A percentile compares a stretch with the other conserved stretches of the same genome.
phyloP scores from a whole-genome alignment of 176 grass and related monocot genomes.

The Aegilops speltoides region DNA sequence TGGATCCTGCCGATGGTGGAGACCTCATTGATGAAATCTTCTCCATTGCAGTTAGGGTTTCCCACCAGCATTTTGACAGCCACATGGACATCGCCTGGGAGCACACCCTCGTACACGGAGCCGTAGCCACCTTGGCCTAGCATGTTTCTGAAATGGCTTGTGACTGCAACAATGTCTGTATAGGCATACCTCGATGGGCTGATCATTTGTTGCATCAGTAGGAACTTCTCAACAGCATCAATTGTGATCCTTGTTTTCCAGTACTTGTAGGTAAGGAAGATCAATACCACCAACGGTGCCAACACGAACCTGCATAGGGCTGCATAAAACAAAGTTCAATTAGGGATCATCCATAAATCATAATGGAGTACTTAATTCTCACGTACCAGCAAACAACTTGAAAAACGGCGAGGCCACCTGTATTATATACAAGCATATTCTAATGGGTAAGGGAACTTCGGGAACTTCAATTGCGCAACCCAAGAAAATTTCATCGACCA shows the following conservation, averaged over 20 bases:
- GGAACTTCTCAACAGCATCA: neutral
- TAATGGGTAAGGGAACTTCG: too few relatives aligned
- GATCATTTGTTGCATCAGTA: neutral
- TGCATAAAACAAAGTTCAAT: neutral
- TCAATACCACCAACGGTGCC: neutral
- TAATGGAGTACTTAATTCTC: neutral
- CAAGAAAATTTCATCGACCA: too few relatives aligned
- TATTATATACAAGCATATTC: too few relatives aligned
- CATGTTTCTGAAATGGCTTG: neutral
- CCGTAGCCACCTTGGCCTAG: neutral
- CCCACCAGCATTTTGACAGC: conserved; percentile 16
- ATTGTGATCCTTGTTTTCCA: neutral
- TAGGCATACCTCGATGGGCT: neutral
- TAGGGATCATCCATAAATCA: too few relatives aligned
- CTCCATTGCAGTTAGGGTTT: neutral
- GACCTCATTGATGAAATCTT: neutral
- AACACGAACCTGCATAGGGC: neutral
- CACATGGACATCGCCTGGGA: neutral
- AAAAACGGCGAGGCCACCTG: too few relatives aligned
- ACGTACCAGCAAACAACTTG: neutral
- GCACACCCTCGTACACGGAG: neutral
- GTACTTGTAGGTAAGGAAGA: neutral
- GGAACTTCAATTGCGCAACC: too few relatives aligned
- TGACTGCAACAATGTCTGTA: neutral
- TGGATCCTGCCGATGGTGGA: neutral